Base-by-base conservation (phyloP, 768 basidiomycete genomes). In the Macrocybe gigantea region DNA sequence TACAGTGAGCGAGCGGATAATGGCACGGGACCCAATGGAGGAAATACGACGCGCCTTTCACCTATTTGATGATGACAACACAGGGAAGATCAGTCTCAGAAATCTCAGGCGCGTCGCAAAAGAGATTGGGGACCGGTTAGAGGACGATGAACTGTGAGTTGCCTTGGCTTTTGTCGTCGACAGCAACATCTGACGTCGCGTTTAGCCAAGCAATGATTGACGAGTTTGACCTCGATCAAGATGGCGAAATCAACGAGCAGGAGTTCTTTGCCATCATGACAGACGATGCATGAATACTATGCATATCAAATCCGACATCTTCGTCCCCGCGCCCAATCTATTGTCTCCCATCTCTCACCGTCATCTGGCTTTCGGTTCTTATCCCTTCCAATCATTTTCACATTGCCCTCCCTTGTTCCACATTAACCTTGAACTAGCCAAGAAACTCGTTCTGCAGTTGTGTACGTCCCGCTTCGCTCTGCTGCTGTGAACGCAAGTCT, bases 201-300 rank as follows among this genome's bases (percentile, higher is more conserved):
- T 39, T 29, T 56, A 97, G 95, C 56, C 93, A 97, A 82, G 96
- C 96, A 15, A 99, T 99, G 96, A 99, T 99, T 61, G 96, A 99
- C 59, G 96, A 99, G 68, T 99, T 99, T 62, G 96, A 99, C 66
- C 81, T 99, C 22, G 96, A 99, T 70, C 86, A 93, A 64, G 96
- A 99, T 56, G 93, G 94, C 30, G 95, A 95, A 89, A 98, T 98
- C 64, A 93, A 83, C 61, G 88, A 94, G 63, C 83, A 90, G 60
- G 96, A 99, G 66, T 98, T 99, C 71, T 83, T 94, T 57, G 86
- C 89, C 38, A 95, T 97, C 64, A 93, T 97, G 94, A 89, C 89
- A 15, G 93, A 96, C 67, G 93, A 95, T 51, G 75, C 85, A 62
- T 89, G 70, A 65, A 12, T 11, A 47, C 13, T 13, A n/a, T 44